phyloP scores from a whole-genome alignment of 2,329 filamentous ascomycete species.

The Cercospora sp. region DNA sequence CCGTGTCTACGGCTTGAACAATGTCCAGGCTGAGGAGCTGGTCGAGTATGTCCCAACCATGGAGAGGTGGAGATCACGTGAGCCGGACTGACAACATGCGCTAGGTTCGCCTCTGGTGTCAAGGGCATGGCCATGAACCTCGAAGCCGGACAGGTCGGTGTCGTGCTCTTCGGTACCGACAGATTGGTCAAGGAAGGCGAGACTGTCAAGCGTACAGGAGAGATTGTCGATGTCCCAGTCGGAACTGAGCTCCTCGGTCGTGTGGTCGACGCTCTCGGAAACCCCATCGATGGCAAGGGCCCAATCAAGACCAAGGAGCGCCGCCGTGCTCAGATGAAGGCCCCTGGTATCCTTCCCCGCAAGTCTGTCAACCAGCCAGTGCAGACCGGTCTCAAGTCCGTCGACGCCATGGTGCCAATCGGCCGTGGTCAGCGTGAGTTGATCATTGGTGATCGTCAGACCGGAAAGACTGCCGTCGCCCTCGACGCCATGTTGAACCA shows the following conservation, averaged over 20 bases:
- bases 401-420: constrained; percentile 99
- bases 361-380: constrained; percentile 97
- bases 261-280: constrained; percentile 97
- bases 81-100: constrained; percentile 18
- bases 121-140: constrained; percentile 99
- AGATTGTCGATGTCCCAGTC: constrained; percentile 98
- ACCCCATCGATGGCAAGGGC: constrained; percentile 99
- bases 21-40: constrained; percentile 99
- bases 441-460: constrained; percentile 99
- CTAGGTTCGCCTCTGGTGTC: constrained; percentile 96
- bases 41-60: constrained; percentile 70
- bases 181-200: constrained; percentile 99
- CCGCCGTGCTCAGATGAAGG: constrained; percentile 98
- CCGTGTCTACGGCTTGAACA: constrained; percentile 99
- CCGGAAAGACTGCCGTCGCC: constrained; percentile 98
- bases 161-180: constrained; percentile 99
- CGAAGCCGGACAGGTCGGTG: constrained; percentile 99
- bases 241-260: constrained; percentile 90
- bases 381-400: constrained; percentile 98
- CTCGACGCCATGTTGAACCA: constrained; percentile 99
- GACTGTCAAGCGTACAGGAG: constrained; percentile 98
- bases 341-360: constrained; percentile 95
- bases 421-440: constrained; percentile 99
- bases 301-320: constrained; percentile 88
- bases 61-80: constrained; percentile 13